Base-by-base conservation (phyloP, 306 rosid genomes). In the Cajanus cajan region DNA sequence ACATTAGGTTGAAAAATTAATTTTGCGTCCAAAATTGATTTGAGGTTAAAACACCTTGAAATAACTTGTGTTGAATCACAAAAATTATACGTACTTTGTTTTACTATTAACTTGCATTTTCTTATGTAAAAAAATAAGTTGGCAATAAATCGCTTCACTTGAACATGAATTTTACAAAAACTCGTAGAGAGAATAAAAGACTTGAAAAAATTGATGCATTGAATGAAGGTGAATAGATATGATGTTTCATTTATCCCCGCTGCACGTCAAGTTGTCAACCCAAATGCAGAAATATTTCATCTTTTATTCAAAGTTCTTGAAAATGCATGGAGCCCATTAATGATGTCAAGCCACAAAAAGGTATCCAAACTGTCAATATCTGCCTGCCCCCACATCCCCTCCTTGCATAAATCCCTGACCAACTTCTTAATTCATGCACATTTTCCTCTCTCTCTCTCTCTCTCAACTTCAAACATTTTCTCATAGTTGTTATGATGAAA, bases 301-400 rank as follows among this genome's bases (percentile, higher is more conserved):
- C 83, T 70, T 78, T 43, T 72, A 65, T 74, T 82, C 51, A 63
- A 80, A 64, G 36, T 44, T 77, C 9, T 74, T 62, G 66, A 82
- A 71, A 55, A 54, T 67, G 66, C 77, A 70, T 82, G 89, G 86
- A 79, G 82, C 86, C 86, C 86, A 79, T 77, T 66, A 86, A 76
- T 85, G 84, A 82, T 73, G 84, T 73, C 81, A 82, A 82, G 82
- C 82, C 77, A 82, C 79, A 58, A 73, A 82, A 82, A 78, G 76
- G 83, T 77, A 82, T 66, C 61, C 67, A 82, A 82, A 82, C 80
- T 73, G 84, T 82, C 85, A 86, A 82, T 62, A 73, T 82, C 80
- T 82, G 51, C 50, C 73, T 78, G 71, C 73, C 78, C 73, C 77
- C 74, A 50, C 84, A 63, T 33, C 68, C 66, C 11, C 68, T 28